Evolutionary conservation across 2,329 filamentous ascomycete species (phyloP).

Genomic region (Botrytis byssoidea): DNA sequence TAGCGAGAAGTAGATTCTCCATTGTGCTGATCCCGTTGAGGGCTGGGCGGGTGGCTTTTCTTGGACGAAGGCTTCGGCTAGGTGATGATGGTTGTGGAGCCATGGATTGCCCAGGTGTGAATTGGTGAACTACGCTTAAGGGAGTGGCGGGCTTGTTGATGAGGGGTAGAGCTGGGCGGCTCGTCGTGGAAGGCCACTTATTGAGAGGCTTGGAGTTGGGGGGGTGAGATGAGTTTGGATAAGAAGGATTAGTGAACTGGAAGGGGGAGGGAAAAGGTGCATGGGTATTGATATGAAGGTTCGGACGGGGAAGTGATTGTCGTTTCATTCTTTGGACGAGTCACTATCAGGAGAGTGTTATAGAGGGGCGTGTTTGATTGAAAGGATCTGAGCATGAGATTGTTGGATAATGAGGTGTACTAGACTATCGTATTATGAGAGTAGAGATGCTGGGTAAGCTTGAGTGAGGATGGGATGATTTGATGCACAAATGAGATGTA

Average conservation of each 20-base stretch:
- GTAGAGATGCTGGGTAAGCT: not conserved
- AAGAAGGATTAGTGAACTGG: not conserved
- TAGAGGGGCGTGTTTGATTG: not conserved
- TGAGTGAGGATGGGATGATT: not conserved
- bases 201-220: not conserved
- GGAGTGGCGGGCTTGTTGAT: not conserved
- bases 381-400: not conserved
- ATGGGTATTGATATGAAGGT: not conserved
- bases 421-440: not conserved
- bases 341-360: not conserved
- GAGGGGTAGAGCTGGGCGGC: not conserved
- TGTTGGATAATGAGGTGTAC: not conserved
- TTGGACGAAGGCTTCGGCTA: not conserved
- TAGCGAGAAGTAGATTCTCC: not conserved
- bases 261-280: not conserved
- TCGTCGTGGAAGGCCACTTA: not conserved
- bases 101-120: not conserved
- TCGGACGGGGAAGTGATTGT: not conserved
- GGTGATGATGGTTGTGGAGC: not conserved
- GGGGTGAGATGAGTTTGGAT: not conserved
- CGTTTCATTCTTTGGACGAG: not conserved
- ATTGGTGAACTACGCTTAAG: not conserved
- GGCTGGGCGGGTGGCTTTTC: not conserved
- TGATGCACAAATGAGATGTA: not conserved
- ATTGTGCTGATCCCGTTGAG: not conserved